A percentile compares a stretch with the other conserved stretches of the same genome.
These are phyloP conservation scores for Petunia axillaris DNA, from an alignment of 257 asterid genomes.

Conservation along the genomic window DNA sequence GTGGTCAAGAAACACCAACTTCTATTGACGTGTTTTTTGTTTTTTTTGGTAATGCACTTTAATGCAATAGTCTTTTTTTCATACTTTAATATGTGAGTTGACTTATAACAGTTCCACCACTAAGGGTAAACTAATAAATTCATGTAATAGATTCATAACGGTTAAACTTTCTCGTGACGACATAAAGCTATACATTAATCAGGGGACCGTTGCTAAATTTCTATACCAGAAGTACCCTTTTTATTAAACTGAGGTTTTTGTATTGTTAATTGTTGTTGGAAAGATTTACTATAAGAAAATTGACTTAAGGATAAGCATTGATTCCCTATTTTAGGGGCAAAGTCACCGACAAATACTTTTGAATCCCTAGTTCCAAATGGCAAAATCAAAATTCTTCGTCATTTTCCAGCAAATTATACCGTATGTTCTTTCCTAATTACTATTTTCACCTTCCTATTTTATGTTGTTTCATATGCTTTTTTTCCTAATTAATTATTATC, in stretches of 20 bases:
- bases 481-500: too few relatives aligned
- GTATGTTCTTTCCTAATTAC: not conserved
- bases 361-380: slow-evolving; percentile 1
- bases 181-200: not conserved
- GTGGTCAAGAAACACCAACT: slow-evolving; percentile 23
- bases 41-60: not conserved
- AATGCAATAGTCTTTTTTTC: not conserved
- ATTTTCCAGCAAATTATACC: not conserved
- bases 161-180: slow-evolving; percentile 20
- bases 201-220: slow-evolving; percentile 22
- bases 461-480: not conserved
- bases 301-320: not conserved
- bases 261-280: not conserved
- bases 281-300: not conserved
- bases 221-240: slow-evolving; percentile 16
- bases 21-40: slow-evolving; percentile 14
- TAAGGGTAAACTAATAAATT: slow-evolving; percentile 9
- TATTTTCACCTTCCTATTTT: not conserved
- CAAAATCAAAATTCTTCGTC: not conserved
- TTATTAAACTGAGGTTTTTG: not conserved
- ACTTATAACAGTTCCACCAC: not conserved
- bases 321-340: slow-evolving; percentile 33
- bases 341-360: slow-evolving; percentile 38
- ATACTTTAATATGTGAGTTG: slow-evolving; percentile 18
- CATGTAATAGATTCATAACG: not conserved